Percentiles rank a stretch among this genome's conserved stretches.
phyloP scores from a whole-genome alignment of 192 early-diverging fungal species.

The Thamnidium elegans region DNA sequence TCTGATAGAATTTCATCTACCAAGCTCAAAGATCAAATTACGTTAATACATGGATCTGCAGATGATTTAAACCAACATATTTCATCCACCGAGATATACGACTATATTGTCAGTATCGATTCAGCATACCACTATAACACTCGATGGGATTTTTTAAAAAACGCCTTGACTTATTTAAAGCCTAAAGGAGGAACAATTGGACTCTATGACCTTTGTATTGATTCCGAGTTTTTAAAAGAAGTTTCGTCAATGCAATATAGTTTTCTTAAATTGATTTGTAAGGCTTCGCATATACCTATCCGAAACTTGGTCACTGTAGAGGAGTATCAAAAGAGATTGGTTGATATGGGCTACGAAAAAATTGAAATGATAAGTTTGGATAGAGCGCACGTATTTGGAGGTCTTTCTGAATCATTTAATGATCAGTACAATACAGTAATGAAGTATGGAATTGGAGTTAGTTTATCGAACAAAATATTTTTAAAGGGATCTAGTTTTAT shows the following conservation, averaged over 20 bases:
- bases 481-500: neutral
- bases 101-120: slow-evolving; percentile 46
- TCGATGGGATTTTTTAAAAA: slow-evolving; percentile 35
- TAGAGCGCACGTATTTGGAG: slow-evolving; percentile 40
- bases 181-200: slow-evolving; percentile 26
- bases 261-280: slow-evolving; percentile 28
- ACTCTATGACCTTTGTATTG: slow-evolving; percentile 39
- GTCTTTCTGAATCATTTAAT: slow-evolving; percentile 32
- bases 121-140: slow-evolving; percentile 51
- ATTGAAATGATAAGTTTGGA: slow-evolving; percentile 38
- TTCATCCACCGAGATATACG: slow-evolving; percentile 10
- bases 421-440: slow-evolving; percentile 2
- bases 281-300: slow-evolving; percentile 34
- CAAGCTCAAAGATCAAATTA: neutral
- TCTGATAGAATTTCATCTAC: slow-evolving; percentile 20
- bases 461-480: slow-evolving; percentile 4
- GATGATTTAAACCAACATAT: neutral
- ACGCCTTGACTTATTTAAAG: slow-evolving; percentile 16
- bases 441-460: slow-evolving; percentile 1
- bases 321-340: slow-evolving; percentile 37
- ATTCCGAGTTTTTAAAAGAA: slow-evolving; percentile 2
- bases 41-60: slow-evolving; percentile 25
- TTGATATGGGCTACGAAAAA: slow-evolving; percentile 38
- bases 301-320: slow-evolving; percentile 39
- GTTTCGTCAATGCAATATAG: neutral